Evolutionary conservation across 2,329 filamentous ascomycete genomes (phyloP).

Genomic region (Pseudogymnoascus sp.): DNA sequence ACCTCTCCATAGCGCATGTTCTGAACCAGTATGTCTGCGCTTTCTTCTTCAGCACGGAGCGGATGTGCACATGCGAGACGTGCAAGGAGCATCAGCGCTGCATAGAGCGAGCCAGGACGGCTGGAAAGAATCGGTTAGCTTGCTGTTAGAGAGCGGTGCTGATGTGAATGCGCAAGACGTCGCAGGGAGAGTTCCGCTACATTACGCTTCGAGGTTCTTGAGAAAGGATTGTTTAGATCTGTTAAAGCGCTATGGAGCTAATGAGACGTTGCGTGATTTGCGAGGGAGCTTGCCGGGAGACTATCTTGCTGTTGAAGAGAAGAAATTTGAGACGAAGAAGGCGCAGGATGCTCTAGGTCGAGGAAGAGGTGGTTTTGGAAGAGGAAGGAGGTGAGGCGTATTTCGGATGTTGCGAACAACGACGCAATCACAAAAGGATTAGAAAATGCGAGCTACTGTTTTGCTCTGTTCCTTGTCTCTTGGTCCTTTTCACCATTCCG

Average conservation of each 20-base stretch:
- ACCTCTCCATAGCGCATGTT: background rate
- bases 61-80: background rate
- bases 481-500: conserved; percentile 12
- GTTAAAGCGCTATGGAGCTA: background rate
- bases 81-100: background rate
- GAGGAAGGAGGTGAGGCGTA: background rate
- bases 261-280: background rate
- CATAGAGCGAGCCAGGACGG: background rate
- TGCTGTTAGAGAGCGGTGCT: background rate
- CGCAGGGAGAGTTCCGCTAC: background rate
- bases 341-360: background rate
- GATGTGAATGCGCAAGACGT: background rate
- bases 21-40: background rate
- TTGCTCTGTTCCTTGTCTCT: background rate
- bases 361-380: background rate
- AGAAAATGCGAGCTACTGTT: background rate
- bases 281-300: background rate
- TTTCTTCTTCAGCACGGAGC: background rate
- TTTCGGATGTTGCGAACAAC: background rate
- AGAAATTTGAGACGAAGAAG: background rate
- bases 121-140: background rate
- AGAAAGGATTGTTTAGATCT: background rate
- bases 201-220: background rate
- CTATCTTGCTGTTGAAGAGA: background rate
- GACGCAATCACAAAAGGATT: background rate